phyloP scores from a whole-genome alignment of 2,329 filamentous ascomycete species.

The Sclerotinia subarctica region DNA sequence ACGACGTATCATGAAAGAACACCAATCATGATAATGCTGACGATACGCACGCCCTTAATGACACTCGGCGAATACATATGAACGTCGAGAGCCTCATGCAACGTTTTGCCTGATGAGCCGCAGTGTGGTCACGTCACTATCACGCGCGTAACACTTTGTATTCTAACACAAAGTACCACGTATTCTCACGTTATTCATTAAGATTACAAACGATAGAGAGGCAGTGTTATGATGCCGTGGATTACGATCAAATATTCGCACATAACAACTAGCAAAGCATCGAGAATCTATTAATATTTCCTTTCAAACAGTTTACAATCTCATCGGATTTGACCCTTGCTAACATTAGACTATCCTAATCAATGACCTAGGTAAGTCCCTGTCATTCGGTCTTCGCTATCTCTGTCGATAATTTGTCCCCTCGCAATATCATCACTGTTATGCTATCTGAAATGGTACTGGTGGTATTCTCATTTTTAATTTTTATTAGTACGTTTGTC shows the following conservation, averaged over 20 bases:
- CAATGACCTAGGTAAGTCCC: too few relatives aligned
- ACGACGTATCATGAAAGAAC: background rate
- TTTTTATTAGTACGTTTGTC: too few relatives aligned
- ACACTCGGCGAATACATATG: background rate
- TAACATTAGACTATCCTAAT: background rate
- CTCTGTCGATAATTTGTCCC: too few relatives aligned
- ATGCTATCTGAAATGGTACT: too few relatives aligned
- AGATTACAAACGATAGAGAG: background rate
- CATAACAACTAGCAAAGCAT: background rate
- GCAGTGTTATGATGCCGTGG: rapidly evolving
- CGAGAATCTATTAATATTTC: too few relatives aligned
- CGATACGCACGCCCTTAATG: background rate
- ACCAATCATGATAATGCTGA: background rate
- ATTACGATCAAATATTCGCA: background rate
- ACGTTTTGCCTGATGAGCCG: background rate
- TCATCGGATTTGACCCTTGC: background rate
- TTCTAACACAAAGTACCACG: background rate
- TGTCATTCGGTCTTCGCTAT: background rate
- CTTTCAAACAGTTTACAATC: too few relatives aligned
- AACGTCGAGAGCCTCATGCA: background rate
- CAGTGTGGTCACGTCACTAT: background rate
- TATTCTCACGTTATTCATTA: background rate
- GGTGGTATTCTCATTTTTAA: too few relatives aligned
- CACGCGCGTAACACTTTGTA: background rate
- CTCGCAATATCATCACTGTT: too few relatives aligned